Evolutionary conservation across 805 yeast species (phyloP), one percentile per base, ranked within the genome.

Genomic region (Candida tibetensis): DNA sequence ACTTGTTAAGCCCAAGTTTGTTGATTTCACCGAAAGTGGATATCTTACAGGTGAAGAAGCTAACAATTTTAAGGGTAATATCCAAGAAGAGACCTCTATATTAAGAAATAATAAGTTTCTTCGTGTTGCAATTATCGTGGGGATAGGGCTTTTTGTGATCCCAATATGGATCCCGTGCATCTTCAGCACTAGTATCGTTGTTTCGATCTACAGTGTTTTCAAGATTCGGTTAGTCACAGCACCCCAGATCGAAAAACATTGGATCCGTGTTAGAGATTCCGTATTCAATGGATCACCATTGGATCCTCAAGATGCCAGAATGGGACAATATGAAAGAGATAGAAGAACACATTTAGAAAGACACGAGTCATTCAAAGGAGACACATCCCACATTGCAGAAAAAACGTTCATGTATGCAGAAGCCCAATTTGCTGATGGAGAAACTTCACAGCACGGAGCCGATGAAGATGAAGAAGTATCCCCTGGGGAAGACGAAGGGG

Each of bases 121-220:
- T 4, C 51, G 59, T 29, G 35, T 55, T 14, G 30, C 55, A 2
- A 41, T 65, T 8, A 39, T 66, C 5, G 37, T 53, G n/a, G 41
- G 48, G 12, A 47, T 59, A 1, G 54, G 60, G 1, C 26, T 52
- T 14, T 46, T 69, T 8, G 40, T 67, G 13, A 36, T 76, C 4
- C 81, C 82, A 0, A 40, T 75, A 23, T 76, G 80, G 79, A 54
- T 76, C 15, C 79, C 81, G 1, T 37, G 72, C 13, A 66, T 74
- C 2, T 45, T 75, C 17, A 55, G 60, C 15, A 49, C 64, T 1
- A 54, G 65, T 13, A 55, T 68, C 1, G 42, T 64, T 7, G 60
- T 65, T 3, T 60, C 74, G 1, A 50, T 67, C n/a, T 69, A 63
- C 46, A 55, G 74, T 40, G 55, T 64, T 46, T 49, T 71, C 17